phyloP scores from a whole-genome alignment of 495 filamentous ascomycete species.

The Parmelia sp. region DNA sequence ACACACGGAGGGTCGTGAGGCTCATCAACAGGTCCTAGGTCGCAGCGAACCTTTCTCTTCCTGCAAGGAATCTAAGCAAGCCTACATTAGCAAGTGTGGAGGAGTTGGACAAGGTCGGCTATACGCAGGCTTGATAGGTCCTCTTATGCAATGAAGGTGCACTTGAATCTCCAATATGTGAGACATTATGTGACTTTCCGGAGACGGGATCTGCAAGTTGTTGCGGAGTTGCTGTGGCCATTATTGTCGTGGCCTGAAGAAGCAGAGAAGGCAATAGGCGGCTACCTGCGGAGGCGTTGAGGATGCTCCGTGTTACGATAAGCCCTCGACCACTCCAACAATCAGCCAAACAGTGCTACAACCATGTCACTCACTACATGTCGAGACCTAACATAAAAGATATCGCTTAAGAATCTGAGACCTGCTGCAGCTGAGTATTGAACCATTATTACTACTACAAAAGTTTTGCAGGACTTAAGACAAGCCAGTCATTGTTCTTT shows the following conservation, averaged over 20 bases:
- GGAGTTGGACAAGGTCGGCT: neutral
- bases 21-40: slow-evolving; percentile 61
- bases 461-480: neutral
- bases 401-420: neutral
- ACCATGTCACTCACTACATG: neutral
- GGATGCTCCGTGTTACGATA: neutral
- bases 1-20: slow-evolving; percentile 92
- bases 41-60: slow-evolving; percentile 28
- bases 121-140: slow-evolving; percentile 29
- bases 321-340: neutral
- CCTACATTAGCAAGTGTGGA: slow-evolving; percentile 4
- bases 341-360: neutral
- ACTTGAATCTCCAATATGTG: slow-evolving; percentile 4
- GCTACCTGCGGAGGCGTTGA: slow-evolving; percentile 1
- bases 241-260: slow-evolving; percentile 1
- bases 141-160: slow-evolving; percentile 20
- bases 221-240: neutral
- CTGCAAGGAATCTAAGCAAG: slow-evolving; percentile 25
- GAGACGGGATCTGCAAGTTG: slow-evolving; percentile 1
- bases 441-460: neutral
- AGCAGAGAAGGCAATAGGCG: slow-evolving; percentile 4
- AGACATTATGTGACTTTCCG: neutral
- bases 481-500: neutral
- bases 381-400: neutral
- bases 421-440: neutral